Evolutionary conservation across 2,329 filamentous ascomycete species (phyloP), one percentile per base, ranked within the genome.

Genomic region (Cladophialophora psammophila): DNA sequence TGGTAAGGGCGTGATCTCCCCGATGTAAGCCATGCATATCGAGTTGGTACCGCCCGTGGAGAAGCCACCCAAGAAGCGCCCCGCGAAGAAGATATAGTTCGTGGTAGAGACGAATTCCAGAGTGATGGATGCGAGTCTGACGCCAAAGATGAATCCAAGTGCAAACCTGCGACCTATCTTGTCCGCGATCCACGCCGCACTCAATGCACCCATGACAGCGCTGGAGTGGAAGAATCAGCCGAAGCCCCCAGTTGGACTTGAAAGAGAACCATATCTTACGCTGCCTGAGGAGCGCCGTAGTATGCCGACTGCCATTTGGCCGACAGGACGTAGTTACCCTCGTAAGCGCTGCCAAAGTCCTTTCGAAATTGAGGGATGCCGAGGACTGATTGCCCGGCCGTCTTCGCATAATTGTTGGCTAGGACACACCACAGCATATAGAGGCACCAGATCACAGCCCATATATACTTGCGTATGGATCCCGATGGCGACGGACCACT

Each of bases 291-390:
- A 31, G 67, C 67, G 26, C 67, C 69, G 69, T 82, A 83, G 74
- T 84, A 84, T 35, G 80, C 82, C 15, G 77, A 79, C 69, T 82
- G 82, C 84, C 84, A 86, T 34, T 79, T 72, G 3, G 83, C 84
- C 0, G 81, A 81, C 3, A 86, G 79, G 4, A 82, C 74, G 42
- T 69, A 73, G n/a, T 72, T 76, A 20, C 80, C 80, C 6, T 83
- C 69, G 63, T 80, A 85, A 3, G 77, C 63, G 64, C 85, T 82
- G 1, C 86, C 86, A 73, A 87, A 88, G 67, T 87, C 82, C 32
- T 76, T 74, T 65, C 84, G 81, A 72, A 88, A 88, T 26, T 83
- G 81, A 0, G 85, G 85, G 60, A 84, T 85, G 1, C 85, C 83
- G 69, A 86, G 88, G 62, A 90, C 80, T 66, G 87, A 87, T 85